These are phyloP conservation scores for Penicillium sp. DNA, from an alignment of 2,329 filamentous ascomycete species.

Conservation along the genomic window DNA sequence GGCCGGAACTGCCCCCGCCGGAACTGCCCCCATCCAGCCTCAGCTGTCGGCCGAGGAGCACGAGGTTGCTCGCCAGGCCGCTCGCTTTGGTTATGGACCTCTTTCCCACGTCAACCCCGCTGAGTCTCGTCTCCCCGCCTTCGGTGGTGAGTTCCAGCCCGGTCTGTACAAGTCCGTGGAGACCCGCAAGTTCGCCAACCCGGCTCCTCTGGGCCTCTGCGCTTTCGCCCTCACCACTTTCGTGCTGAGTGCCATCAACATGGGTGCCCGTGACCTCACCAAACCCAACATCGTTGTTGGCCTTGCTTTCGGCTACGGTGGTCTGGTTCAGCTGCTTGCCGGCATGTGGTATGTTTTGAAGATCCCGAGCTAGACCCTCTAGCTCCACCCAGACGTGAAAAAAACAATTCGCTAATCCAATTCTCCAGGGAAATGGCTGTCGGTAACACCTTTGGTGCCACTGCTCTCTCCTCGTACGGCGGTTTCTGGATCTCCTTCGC, in stretches of 20 bases:
- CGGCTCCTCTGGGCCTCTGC: constrained; percentile 74
- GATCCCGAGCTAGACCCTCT: not conserved
- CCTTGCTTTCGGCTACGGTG: constrained; percentile 75
- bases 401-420: not conserved
- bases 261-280: constrained; percentile 64
- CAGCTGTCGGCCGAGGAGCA: constrained; percentile 51
- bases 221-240: constrained; percentile 86
- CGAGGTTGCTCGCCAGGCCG: constrained; percentile 48
- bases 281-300: constrained; percentile 70
- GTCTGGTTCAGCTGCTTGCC: constrained; percentile 76
- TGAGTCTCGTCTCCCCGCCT: constrained; percentile 60
- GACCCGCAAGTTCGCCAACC: constrained; percentile 75
- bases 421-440: constrained; percentile 75
- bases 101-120: constrained; percentile 54
- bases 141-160: constrained; percentile 75
- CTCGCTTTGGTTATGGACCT: constrained; percentile 56
- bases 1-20: constrained; percentile 12
- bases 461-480: constrained; percentile 78
- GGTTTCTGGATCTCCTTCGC: constrained; percentile 82
- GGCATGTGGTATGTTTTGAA: constrained; percentile 75
- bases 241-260: constrained; percentile 75
- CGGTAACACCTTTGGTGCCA: constrained; percentile 86
- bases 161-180: constrained; percentile 68
- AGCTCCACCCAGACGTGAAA: not conserved
- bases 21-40: constrained; percentile 27